These are phyloP conservation scores for Fusarium humuli DNA, from an alignment of 2,329 filamentous ascomycete genomes.

Conservation along the genomic window DNA sequence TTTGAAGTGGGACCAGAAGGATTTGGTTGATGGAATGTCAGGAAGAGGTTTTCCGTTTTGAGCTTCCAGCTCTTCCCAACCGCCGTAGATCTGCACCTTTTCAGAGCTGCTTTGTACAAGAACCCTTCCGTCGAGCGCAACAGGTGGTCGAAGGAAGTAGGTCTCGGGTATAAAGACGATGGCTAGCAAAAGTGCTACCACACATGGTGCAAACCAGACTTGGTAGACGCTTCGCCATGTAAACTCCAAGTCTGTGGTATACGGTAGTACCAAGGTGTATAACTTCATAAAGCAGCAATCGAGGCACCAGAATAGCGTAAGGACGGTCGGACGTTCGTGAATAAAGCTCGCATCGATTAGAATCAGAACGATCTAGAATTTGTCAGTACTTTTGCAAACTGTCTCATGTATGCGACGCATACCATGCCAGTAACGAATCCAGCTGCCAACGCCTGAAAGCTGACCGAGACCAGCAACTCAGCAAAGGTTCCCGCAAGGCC, in stretches of 20 bases:
- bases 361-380: conserved; percentile 7
- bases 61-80: conserved; percentile 15
- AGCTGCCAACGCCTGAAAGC: conserved; percentile 21
- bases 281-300: conserved; percentile 23
- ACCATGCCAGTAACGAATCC: conserved; percentile 23
- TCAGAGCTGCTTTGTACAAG: conserved; percentile 23
- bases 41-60: conserved; percentile 12
- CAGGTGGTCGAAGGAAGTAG: conserved; percentile 31
- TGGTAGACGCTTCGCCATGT: conserved; percentile 25
- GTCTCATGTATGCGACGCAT: neutral
- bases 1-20: conserved; percentile 7
- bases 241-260: neutral
- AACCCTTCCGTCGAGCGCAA: conserved; percentile 22
- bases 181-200: neutral
- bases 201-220: conserved; percentile 11
- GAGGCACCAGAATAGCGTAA: conserved; percentile 26
- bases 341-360: conserved; percentile 36
- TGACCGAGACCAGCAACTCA: conserved; percentile 7
- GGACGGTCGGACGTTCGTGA: conserved; percentile 27
- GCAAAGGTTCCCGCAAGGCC: conserved; percentile 8
- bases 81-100: conserved; percentile 23
- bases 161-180: conserved; percentile 30
- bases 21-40: neutral
- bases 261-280: conserved; percentile 4
- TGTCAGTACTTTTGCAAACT: neutral